A percentile compares a stretch with the other conserved stretches of the same genome.
phyloP scores from a whole-genome alignment of 768 basidiomycete genomes.

The Coprinopsis cinerea region DNA sequence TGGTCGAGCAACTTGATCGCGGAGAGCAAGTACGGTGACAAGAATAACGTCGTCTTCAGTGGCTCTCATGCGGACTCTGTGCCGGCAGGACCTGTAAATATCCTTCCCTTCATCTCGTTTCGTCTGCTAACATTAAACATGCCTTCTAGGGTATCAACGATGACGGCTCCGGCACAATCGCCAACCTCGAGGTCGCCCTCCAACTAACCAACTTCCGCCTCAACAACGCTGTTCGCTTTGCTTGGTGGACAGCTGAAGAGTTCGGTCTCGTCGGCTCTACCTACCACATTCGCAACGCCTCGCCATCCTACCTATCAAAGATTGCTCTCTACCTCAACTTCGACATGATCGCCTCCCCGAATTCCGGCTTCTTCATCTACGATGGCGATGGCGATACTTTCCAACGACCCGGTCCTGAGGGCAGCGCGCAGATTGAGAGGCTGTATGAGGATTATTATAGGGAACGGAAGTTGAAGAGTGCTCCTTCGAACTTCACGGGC shows the following conservation, averaged over 20 bases:
- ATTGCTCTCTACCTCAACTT: conserved; percentile 29
- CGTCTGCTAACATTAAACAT: not conserved
- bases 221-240: conserved; percentile 27
- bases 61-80: conserved; percentile 28
- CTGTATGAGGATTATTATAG: conserved; percentile 21
- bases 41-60: conserved; percentile 23
- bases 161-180: conserved; percentile 24
- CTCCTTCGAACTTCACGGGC: conserved; percentile 19
- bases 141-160: conserved; percentile 23
- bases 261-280: conserved; percentile 25
- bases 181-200: conserved; percentile 23
- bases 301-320: conserved; percentile 19
- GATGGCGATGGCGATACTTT: conserved; percentile 27
- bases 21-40: conserved; percentile 22
- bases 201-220: conserved; percentile 22
- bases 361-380: conserved; percentile 22
- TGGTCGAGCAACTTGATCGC: conserved; percentile 26
- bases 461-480: conserved; percentile 15
- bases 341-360: conserved; percentile 29
- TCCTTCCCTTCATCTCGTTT: not conserved
- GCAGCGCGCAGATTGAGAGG: conserved; percentile 25
- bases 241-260: conserved; percentile 29
- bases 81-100: conserved; percentile 23
- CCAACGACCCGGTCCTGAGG: conserved; percentile 22
- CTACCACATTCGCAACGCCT: conserved; percentile 22